phyloP scores from a whole-genome alignment of 2,329 filamentous ascomycete genomes.

The Metarhizium anisopliae region DNA sequence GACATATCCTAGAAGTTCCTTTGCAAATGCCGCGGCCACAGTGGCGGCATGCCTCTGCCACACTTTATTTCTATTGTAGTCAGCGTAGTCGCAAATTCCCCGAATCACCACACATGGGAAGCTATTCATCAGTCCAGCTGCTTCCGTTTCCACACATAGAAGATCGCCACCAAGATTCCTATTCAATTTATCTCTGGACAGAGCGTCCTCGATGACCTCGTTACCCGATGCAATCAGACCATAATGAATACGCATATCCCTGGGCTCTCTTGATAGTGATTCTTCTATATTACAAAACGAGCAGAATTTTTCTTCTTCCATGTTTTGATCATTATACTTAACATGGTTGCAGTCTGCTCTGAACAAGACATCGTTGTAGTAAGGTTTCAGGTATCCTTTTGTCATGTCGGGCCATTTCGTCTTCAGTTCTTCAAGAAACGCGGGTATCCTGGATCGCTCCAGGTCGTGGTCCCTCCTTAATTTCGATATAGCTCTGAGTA shows the following conservation, averaged over 20 bases:
- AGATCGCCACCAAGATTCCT: neutral
- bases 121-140: conserved; percentile 18
- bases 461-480: too few relatives aligned
- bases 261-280: neutral
- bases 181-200: conserved; percentile 14
- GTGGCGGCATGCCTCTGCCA: conserved; percentile 22
- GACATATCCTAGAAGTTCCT: conserved; percentile 13
- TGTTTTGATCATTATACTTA: neutral
- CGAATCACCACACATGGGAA: conserved; percentile 23
- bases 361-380: too few relatives aligned
- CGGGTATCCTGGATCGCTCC: too few relatives aligned
- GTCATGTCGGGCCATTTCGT: too few relatives aligned
- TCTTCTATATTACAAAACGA: neutral
- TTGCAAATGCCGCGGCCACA: conserved; percentile 20
- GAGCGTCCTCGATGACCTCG: neutral
- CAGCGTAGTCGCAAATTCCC: conserved; percentile 27
- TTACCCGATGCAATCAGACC: neutral
- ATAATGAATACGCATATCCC: neutral
- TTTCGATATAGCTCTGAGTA: too few relatives aligned
- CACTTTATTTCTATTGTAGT: conserved; percentile 20
- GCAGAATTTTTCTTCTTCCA: neutral
- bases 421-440: too few relatives aligned
- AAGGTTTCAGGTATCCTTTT: too few relatives aligned
- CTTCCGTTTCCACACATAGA: conserved; percentile 19
- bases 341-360: too few relatives aligned